Evolutionary conservation across 176 grass and related monocot species (phyloP).

Genomic region (Puccinellia tenuiflora): DNA sequence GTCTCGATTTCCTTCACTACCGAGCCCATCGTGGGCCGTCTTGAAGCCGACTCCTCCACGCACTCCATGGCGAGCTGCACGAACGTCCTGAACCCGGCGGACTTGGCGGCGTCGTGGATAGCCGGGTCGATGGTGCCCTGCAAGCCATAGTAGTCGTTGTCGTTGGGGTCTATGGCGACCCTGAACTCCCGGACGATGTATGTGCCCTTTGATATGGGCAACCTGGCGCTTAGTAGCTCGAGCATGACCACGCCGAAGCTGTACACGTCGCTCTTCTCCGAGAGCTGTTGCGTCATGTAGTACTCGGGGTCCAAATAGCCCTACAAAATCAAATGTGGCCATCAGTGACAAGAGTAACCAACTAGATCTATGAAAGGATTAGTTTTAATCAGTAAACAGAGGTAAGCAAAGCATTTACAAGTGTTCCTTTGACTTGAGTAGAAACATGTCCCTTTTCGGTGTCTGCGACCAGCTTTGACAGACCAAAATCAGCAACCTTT

Average conservation of each 20-base stretch:
- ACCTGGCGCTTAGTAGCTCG: conserved; percentile 50
- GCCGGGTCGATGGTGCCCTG: conserved; percentile 49
- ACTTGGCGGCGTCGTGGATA: conserved; percentile 38
- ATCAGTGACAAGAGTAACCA: not conserved
- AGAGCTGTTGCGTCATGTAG: conserved; percentile 86
- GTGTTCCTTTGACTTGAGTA: conserved; percentile 90
- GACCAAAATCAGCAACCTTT: conserved; percentile 91
- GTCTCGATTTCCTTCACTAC: conserved; percentile 81
- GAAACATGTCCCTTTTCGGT: conserved; percentile 67
- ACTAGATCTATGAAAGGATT: not conserved
- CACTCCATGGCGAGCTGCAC: conserved; percentile 76
- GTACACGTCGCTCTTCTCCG: conserved; percentile 81
- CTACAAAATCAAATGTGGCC: conserved; percentile 21
- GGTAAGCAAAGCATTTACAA: conserved; percentile 35
- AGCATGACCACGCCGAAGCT: conserved; percentile 84
- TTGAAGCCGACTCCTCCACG: conserved; percentile 40
- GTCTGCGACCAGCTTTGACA: conserved; percentile 61
- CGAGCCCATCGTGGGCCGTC: conserved; percentile 59
- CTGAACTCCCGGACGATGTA: conserved; percentile 73
- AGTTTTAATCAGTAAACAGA: not conserved
- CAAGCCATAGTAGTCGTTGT: conserved; percentile 55
- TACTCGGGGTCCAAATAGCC: conserved; percentile 91
- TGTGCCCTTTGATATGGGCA: conserved; percentile 52
- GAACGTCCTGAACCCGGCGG: conserved; percentile 46
- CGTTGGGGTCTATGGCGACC: conserved; percentile 45